A percentile compares a stretch with the other conserved stretches of the same genome.
These are phyloP conservation scores for Gossypioides kirkii DNA, from an alignment of 345 rosid species.

Conservation along the genomic window DNA sequence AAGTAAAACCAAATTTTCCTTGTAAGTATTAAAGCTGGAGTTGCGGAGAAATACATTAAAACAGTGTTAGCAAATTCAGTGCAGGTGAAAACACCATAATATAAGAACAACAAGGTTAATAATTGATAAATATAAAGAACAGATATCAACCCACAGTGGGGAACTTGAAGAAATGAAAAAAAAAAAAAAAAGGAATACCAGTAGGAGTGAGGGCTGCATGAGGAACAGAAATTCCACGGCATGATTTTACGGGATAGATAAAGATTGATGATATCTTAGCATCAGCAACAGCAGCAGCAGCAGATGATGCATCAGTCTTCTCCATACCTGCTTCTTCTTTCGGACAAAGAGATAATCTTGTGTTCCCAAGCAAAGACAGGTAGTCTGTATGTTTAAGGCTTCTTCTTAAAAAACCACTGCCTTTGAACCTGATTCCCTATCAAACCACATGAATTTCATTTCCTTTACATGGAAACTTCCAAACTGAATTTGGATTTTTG, in stretches of 20 bases:
- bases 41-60: too few species aligned
- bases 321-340: background rate
- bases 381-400: too few species aligned
- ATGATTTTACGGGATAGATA: slow-evolving; percentile 77
- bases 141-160: background rate
- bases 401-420: too few species aligned
- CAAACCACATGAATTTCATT: background rate
- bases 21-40: background rate
- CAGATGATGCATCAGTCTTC: background rate
- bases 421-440: background rate
- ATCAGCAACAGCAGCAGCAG: background rate
- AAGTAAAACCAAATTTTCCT: background rate
- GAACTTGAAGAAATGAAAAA: background rate
- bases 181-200: slow-evolving; percentile 30
- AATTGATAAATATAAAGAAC: background rate
- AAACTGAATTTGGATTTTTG: background rate
- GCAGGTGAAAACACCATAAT: too few species aligned
- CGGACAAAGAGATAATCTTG: background rate
- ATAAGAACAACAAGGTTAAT: too few species aligned
- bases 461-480: background rate
- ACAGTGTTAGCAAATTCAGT: too few species aligned
- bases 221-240: slow-evolving; percentile 68
- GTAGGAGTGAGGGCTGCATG: slow-evolving; percentile 72
- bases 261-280: slow-evolving; percentile 51
- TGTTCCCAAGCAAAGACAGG: background rate